These are phyloP conservation scores for Starmerella bombicola DNA, from an alignment of 805 yeast species.

Conservation along the genomic window DNA sequence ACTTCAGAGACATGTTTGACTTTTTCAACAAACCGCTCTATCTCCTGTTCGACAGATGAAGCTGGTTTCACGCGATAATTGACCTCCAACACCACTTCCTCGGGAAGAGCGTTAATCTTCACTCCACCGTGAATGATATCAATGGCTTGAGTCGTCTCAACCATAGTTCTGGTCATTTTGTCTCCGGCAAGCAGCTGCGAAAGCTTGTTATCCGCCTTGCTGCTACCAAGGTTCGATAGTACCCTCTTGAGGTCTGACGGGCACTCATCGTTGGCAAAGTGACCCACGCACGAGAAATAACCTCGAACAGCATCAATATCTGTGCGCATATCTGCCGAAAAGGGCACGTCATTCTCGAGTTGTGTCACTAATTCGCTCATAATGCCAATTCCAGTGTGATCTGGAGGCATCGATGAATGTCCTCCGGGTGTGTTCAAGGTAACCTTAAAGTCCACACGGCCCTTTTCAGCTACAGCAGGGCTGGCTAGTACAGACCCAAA, in stretches of 20 bases:
- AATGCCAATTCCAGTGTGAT: conserved; percentile 69
- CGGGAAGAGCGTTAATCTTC: conserved; percentile 68
- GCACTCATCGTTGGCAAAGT: conserved; percentile 29
- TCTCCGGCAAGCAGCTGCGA: conserved; percentile 14
- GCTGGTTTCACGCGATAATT: conserved; percentile 58
- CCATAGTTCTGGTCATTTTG: conserved; percentile 30
- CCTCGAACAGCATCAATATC: conserved; percentile 46
- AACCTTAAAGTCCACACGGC: conserved; percentile 40
- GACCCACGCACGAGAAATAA: conserved; percentile 51
- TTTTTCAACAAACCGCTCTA: conserved; percentile 30
- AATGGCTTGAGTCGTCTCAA: conserved; percentile 55
- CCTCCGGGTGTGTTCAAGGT: conserved; percentile 58
- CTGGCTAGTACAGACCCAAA: conserved; percentile 42
- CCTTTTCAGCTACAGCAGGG: conserved; percentile 53
- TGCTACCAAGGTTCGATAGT: conserved; percentile 9
- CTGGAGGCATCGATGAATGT: conserved; percentile 69
- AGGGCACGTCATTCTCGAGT: conserved; percentile 40
- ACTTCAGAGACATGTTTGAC: conserved; percentile 34
- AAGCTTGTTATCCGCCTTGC: conserved; percentile 11
- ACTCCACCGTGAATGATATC: conserved; percentile 61
- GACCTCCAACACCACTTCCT: conserved; percentile 39
- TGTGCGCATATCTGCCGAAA: conserved; percentile 23
- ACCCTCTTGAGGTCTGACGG: conserved; percentile 2
- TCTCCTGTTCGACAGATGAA: conserved; percentile 35
- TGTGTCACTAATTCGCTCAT: conserved; percentile 44